Evolutionary conservation across 306 rosid species (phyloP).

Genomic region (Glycine soja): DNA sequence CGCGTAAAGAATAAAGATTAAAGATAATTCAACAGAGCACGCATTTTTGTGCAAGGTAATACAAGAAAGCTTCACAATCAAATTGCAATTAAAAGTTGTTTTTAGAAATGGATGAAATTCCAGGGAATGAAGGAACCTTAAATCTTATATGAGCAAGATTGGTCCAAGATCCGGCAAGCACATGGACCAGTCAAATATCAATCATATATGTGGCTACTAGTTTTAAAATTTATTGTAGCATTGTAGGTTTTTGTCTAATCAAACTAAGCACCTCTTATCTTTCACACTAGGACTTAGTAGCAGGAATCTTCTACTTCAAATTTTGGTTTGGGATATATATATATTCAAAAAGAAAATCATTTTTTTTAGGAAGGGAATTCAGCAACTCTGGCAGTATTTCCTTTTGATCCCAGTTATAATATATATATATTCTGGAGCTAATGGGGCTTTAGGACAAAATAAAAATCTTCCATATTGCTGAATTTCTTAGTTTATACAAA

Average conservation of each 20-base stretch:
- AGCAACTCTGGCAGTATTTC: not conserved
- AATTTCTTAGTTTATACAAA: constrained; percentile 39
- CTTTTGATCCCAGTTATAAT: no score
- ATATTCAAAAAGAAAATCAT: no score
- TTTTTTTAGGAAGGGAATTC: not conserved
- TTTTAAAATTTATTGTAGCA: constrained; percentile 1
- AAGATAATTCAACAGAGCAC: no score
- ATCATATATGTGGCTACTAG: not conserved
- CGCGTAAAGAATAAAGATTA: no score
- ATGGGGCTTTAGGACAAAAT: not conserved
- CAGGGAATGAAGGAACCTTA: no score
- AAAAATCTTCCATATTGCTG: constrained; percentile 25
- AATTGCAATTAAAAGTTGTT: no score
- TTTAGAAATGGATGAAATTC: no score
- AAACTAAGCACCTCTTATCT: not conserved
- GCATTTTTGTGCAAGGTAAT: no score
- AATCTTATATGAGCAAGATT: not conserved
- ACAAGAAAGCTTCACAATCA: no score
- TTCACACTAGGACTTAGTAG: constrained; percentile 8
- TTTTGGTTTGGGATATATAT: not conserved
- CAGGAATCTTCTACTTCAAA: not conserved
- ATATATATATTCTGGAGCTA: not conserved
- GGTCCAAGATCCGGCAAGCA: constrained; percentile 13
- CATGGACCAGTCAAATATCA: constrained; percentile 17
- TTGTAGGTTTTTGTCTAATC: constrained; percentile 21